These are phyloP conservation scores for Pinus tabuliformis DNA, from an alignment of 75 land plant species.

Conservation along the genomic window DNA sequence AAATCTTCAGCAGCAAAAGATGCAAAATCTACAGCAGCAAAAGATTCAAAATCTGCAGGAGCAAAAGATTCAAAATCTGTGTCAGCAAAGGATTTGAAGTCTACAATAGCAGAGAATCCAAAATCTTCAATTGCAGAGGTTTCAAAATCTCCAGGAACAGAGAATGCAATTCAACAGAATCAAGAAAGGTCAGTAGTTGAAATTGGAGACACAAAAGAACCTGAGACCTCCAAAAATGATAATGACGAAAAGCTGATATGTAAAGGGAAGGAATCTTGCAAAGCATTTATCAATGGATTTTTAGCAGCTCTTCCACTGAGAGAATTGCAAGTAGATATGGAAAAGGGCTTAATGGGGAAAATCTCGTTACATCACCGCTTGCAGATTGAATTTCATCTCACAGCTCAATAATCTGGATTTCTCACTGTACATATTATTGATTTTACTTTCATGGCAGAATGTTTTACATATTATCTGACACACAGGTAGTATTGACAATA, in stretches of 20 bases:
- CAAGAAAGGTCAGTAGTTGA: background rate
- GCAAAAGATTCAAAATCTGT: constrained; percentile 4
- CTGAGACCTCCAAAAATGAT: background rate
- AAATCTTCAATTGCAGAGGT: background rate
- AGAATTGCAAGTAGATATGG: constrained; percentile 39
- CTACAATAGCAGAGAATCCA: background rate
- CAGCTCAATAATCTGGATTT: background rate
- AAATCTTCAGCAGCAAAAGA: constrained; percentile 13
- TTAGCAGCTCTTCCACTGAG: constrained; percentile 45
- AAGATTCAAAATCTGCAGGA: background rate
- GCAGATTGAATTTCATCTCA: constrained; percentile 51
- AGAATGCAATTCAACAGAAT: background rate
- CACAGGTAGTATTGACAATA: background rate
- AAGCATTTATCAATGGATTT: constrained; percentile 43
- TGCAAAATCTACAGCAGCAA: background rate
- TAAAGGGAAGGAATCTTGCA: constrained; percentile 37
- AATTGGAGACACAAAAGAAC: constrained; percentile 10
- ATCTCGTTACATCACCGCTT: constrained; percentile 32
- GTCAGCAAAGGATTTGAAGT: background rate
- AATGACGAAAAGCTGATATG: constrained; percentile 10
- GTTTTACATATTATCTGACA: constrained; percentile 2
- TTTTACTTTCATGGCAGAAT: background rate
- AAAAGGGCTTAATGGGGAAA: constrained; percentile 33
- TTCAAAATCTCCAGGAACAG: constrained; percentile 6
- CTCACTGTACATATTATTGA: background rate